Base-by-base conservation (phyloP, 192 early-diverging fungal genomes). In the Gamsiella multidivaricata region DNA sequence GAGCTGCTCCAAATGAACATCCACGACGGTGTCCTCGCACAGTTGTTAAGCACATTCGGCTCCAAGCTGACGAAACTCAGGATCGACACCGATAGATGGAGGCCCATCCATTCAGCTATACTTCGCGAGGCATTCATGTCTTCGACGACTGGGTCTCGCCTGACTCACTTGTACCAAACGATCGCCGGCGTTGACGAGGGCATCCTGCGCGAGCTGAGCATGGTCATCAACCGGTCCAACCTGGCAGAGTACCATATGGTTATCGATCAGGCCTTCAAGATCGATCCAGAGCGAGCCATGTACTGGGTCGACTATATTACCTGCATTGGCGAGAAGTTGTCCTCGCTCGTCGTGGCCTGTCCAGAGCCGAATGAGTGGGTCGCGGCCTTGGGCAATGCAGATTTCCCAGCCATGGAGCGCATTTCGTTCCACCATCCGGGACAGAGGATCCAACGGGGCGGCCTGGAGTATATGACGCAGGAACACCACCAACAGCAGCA, bases 1-100 rank as follows among this genome's bases (percentile, higher is more conserved):
- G 65, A 68, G 32, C 55, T 68, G 17, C 3, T 65, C 32, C 25
- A 54, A 9, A 15, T 57, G 17, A 46, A 68, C 5, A 26, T 46
- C 2, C 18, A 42, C 32, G 39, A 57, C 10, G n/a, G n/a, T 3
- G 37, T 31, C n/a, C 20, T 57, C 22, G 20, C 26, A 9, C 42
- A 33, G 11, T 3, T 70, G 28, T 28, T 61, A 17, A 10, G n/a
- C 11, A 25, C 17, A 20, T 65, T 36, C 29, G 59, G 51, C 8
- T 43, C 45, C 15, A 57, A 32, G 18, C 54, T 61, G 22, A 56
- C 59, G 26, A 66, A 54, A 31, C n/a, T 33, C 1, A 11, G 45
- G 54, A 55, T 55, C 33, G 50, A 32, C 0, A 14, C 43, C 17
- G 5, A 18, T 2, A 20, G 36, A 10, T 50, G 60, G 46, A 20